These are phyloP conservation scores for Spirogloea muscicola DNA, from an alignment of 139 green algal genomes.

Conservation along the genomic window DNA sequence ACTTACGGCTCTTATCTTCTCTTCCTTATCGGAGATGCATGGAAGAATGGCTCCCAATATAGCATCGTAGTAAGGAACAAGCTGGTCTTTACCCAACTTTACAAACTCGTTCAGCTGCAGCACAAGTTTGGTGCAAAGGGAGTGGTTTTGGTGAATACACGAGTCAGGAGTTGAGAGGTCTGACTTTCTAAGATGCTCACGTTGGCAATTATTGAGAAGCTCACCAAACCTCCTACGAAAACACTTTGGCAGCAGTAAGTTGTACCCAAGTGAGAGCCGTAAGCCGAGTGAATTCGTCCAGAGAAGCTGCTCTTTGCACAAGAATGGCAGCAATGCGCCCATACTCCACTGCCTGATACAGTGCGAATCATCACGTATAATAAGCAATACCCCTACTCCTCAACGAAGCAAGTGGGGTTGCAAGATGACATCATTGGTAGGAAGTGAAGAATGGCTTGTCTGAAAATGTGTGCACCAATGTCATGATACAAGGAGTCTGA, in stretches of 20 bases:
- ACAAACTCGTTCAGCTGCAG: slow-evolving; percentile 66
- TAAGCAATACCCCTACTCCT: background rate
- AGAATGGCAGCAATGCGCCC: slow-evolving; percentile 44
- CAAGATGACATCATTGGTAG: background rate
- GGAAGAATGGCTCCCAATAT: slow-evolving; percentile 77
- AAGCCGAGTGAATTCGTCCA: slow-evolving; percentile 73
- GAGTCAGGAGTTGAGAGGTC: background rate
- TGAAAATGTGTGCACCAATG: background rate
- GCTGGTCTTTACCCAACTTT: slow-evolving; percentile 52
- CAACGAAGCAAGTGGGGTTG: background rate
- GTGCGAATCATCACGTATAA: background rate
- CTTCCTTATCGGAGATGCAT: slow-evolving; percentile 64
- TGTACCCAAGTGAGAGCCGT: slow-evolving; percentile 76
- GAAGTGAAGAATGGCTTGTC: background rate
- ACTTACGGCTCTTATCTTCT: slow-evolving; percentile 40
- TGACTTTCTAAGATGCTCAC: background rate
- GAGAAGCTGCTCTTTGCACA: slow-evolving; percentile 29
- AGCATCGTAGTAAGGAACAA: slow-evolving; percentile 67
- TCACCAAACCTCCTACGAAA: background rate
- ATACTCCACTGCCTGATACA: slow-evolving; percentile 34
- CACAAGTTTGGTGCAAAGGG: background rate
- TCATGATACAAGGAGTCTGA: background rate
- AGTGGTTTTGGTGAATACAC: background rate
- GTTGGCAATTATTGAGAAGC: background rate
- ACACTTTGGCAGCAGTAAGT: background rate